Conservation (phyloP, 257 asterid species). For the Nicotiana tabacum region DNA sequence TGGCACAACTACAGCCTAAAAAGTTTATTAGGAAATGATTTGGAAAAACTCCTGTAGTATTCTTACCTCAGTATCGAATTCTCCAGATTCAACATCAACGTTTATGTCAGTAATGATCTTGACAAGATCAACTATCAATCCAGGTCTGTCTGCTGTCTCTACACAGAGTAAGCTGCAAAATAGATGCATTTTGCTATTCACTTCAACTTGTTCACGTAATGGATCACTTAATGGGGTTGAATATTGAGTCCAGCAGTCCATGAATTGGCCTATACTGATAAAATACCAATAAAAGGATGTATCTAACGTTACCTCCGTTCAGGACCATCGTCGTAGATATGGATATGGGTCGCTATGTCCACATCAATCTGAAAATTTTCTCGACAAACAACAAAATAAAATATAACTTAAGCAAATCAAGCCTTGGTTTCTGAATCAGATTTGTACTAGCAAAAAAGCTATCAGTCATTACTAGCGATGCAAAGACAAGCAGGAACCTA, state of each 20-base stretch:
- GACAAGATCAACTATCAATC: conserved; percentile 90
- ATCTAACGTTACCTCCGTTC: not conserved
- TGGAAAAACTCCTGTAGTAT: not conserved
- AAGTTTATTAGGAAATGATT: not conserved
- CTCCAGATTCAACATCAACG: conserved; percentile 77
- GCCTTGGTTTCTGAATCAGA: not conserved
- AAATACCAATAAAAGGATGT: not conserved
- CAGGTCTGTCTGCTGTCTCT: conserved; percentile 91
- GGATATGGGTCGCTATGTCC: conserved; percentile 4
- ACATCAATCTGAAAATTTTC: conserved; percentile 56
- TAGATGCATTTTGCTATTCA: not conserved
- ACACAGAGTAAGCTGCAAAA: conserved; percentile 70
- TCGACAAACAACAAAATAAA: not conserved
- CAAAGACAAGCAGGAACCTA: not conserved
- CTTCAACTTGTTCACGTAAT: not conserved
- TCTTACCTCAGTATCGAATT: conserved; percentile 85
- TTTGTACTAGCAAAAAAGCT: not conserved
- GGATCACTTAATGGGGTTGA: not conserved
- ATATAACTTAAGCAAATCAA: not conserved
- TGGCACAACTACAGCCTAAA: not conserved
- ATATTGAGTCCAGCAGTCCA: not conserved
- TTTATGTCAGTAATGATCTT: conserved; percentile 77
- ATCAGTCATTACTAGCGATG: not conserved
- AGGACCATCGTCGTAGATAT: not conserved
- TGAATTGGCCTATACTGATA: not conserved